Evolutionary conservation across 1,284 basidiomycete genomes (phyloP).

Genomic region (Stygiomarasmius scandens): DNA sequence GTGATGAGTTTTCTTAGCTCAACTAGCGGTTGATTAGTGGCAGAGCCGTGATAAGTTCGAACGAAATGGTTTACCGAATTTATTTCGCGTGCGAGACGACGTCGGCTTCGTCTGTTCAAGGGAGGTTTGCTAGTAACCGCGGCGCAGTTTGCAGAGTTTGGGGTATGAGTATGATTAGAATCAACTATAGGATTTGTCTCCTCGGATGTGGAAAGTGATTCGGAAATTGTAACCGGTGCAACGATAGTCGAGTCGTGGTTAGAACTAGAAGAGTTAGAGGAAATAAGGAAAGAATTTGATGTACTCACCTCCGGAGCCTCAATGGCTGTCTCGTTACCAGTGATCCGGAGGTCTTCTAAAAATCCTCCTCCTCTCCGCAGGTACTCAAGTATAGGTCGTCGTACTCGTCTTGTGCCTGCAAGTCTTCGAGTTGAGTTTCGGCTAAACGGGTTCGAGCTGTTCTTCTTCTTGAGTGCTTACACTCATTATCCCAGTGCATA

Average conservation of each 20-base stretch:
- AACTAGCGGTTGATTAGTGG: constrained; percentile 4
- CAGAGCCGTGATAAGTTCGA: background rate
- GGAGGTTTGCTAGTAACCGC: background rate
- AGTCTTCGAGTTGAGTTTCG: constrained; percentile 10
- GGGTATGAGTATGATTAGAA: background rate
- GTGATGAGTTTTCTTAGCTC: constrained; percentile 17
- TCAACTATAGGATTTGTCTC: background rate
- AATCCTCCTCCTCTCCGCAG: constrained; percentile 8
- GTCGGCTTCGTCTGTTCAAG: background rate
- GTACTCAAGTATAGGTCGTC: constrained; percentile 18
- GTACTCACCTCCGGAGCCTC: background rate
- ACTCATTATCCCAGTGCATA: constrained; percentile 39
- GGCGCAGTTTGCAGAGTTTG: background rate
- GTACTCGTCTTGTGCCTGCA: constrained; percentile 20
- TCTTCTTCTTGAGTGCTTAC: constrained; percentile 23
- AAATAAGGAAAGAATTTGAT: background rate
- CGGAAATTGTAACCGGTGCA: no score
- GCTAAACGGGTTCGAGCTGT: constrained; percentile 15
- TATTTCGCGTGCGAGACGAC: background rate
- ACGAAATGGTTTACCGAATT: background rate
- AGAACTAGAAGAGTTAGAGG: no score
- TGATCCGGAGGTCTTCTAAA: constrained; percentile 8
- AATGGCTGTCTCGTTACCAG: background rate
- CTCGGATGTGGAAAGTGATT: no score
- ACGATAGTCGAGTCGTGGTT: no score